These are phyloP conservation scores for Phytopythium aichiense DNA, from an alignment of 352 stramenopile species.

Conservation along the genomic window DNA sequence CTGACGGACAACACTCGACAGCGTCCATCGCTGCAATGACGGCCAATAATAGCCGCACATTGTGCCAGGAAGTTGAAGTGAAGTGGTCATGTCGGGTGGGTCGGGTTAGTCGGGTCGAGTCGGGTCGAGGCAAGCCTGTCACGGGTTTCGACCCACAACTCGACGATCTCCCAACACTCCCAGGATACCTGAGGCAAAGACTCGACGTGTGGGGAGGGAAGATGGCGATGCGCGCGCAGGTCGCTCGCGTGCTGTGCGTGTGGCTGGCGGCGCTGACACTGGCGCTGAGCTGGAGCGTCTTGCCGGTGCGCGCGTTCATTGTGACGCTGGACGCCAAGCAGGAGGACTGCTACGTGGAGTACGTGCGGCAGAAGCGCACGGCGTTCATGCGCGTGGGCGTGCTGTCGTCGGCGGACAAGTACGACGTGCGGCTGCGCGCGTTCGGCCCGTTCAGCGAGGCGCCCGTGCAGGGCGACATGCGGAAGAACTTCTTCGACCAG, in stretches of 20 bases:
- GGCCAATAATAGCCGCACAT: not conserved
- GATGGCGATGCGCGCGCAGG: conserved; percentile 15
- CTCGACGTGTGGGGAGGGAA: not conserved
- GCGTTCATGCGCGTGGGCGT: conserved; percentile 81
- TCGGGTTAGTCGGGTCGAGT: no score
- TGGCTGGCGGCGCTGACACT: conserved; percentile 22
- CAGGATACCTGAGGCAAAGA: no score
- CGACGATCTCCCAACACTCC: no score
- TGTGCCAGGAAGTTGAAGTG: no score
- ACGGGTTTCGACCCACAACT: no score
- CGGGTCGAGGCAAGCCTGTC: no score
- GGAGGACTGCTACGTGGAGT: conserved; percentile 82
- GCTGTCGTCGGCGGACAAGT: conserved; percentile 58
- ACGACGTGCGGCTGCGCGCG: conserved; percentile 75
- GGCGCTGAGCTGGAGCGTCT: conserved; percentile 8
- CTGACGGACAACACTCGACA: not conserved
- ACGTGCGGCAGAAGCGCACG: conserved; percentile 81
- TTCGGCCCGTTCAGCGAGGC: conserved; percentile 60
- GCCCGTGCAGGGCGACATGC: conserved; percentile 37
- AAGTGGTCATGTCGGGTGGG: no score
- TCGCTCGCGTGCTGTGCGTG: conserved; percentile 6
- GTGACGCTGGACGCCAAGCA: conserved; percentile 41
- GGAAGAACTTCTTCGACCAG: conserved; percentile 78
- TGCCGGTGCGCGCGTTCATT: conserved; percentile 41
- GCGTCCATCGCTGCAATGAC: no score